Evolutionary conservation across 1,284 basidiomycete genomes (phyloP).

Genomic region (Ceratobasidium sp.): DNA sequence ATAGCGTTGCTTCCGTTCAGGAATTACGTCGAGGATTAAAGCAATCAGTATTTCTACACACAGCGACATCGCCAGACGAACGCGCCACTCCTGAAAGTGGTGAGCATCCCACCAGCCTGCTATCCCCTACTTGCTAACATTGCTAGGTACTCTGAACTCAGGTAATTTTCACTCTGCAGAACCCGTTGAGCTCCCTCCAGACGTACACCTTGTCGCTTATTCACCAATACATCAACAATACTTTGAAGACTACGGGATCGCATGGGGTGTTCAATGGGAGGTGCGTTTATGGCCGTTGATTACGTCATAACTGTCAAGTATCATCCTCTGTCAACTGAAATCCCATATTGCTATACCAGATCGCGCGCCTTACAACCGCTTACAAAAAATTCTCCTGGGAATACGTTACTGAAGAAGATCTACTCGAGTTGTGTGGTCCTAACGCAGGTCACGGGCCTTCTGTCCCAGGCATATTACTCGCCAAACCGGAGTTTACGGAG

Average conservation of each 20-base stretch:
- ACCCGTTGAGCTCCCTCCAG: not conserved
- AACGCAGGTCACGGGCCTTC: not conserved
- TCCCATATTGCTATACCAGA: no score
- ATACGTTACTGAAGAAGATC: not conserved
- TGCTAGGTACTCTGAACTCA: no score
- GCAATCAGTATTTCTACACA: not conserved
- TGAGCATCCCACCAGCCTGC: not conserved
- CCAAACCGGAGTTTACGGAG: not conserved
- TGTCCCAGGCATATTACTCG: not conserved
- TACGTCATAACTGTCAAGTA: not conserved
- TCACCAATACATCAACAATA: conserved; percentile 2
- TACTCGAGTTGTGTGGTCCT: not conserved
- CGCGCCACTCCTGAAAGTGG: no score
- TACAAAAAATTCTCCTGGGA: conserved; percentile 9
- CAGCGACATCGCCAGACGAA: no score
- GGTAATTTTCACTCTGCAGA: not conserved
- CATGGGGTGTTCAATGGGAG: conserved; percentile 43
- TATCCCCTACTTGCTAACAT: no score
- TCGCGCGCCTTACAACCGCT: not conserved
- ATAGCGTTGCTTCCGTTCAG: no score
- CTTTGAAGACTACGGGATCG: conserved; percentile 28
- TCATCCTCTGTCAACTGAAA: not conserved
- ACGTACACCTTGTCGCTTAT: conserved; percentile 25
- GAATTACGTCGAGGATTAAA: not conserved
- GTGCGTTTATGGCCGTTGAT: conserved; percentile 5